Conservation (phyloP, 139 green algal species). For the Coelastrella sp. region DNA sequence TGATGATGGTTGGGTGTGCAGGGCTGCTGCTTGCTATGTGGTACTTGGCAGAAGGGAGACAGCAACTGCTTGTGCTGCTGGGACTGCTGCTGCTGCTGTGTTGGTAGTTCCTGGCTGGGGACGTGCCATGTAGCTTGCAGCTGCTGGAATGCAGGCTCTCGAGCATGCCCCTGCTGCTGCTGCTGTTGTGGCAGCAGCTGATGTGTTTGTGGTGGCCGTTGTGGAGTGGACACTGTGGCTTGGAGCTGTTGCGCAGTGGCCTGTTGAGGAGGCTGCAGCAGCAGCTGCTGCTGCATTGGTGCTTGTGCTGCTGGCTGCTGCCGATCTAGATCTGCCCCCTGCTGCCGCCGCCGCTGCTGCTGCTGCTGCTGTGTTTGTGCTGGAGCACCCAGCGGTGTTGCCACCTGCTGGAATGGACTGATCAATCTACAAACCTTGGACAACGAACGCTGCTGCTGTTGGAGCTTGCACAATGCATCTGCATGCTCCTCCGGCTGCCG, state of each 20-base stretch:
- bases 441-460: too few relatives aligned
- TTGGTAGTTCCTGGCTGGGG: too few relatives aligned
- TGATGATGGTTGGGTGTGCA: too few relatives aligned
- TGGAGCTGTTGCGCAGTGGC: not conserved
- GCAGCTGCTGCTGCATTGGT: not conserved
- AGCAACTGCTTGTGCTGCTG: too few relatives aligned
- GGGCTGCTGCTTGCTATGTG: too few relatives aligned
- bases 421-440: too few relatives aligned
- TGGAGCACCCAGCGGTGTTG: not conserved
- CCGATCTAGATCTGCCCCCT: not conserved
- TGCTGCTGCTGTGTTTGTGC: not conserved
- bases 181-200: not conserved
- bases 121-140: too few relatives aligned
- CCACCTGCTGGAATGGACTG: not conserved
- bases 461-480: not conserved
- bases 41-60: too few relatives aligned
- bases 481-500: not conserved
- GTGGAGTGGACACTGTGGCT: too few relatives aligned
- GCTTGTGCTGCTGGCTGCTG: not conserved
- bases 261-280: not conserved
- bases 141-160: too few relatives aligned
- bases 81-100: too few relatives aligned
- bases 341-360: not conserved
- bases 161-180: not conserved
- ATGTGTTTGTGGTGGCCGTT: not conserved